These are phyloP conservation scores for Geosiphon pyriformis DNA, from an alignment of 192 early-diverging fungal species.

Conservation along the genomic window DNA sequence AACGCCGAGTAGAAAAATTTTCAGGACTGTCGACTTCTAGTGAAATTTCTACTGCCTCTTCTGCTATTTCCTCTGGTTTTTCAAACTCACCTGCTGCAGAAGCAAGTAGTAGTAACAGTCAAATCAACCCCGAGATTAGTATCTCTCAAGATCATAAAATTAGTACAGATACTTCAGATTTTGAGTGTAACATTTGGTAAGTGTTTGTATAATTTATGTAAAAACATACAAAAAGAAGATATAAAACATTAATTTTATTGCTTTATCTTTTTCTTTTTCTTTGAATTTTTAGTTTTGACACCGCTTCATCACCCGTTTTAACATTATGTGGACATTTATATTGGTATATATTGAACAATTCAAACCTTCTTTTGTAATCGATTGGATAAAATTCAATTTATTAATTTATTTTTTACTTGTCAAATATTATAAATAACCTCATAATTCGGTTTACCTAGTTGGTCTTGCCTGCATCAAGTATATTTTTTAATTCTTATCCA, in stretches of 20 bases:
- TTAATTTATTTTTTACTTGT: too few relatives aligned
- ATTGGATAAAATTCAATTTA: too few relatives aligned
- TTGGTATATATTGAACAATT: too few relatives aligned
- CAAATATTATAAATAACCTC: too few relatives aligned
- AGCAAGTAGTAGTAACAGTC: conserved; percentile 4
- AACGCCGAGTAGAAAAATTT: too few relatives aligned
- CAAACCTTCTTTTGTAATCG: too few relatives aligned
- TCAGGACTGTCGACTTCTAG: too few relatives aligned
- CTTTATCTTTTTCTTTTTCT: too few relatives aligned
- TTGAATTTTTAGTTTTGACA: conserved; percentile 72
- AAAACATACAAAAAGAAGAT: too few relatives aligned
- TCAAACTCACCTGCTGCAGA: not conserved
- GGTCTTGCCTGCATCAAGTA: conserved; percentile 24
- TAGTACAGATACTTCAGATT: conserved; percentile 8
- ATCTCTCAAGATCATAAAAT: not conserved
- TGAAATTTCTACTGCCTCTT: too few relatives aligned
- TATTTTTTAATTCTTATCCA: not conserved
- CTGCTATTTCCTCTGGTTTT: conserved; percentile 5
- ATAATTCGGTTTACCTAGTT: too few relatives aligned
- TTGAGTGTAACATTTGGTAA: conserved; percentile 26
- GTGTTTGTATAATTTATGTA: not conserved
- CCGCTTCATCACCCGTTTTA: conserved; percentile 66
- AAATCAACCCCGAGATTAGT: not conserved
- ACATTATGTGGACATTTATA: conserved; percentile 78
- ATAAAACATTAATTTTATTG: too few relatives aligned